Conservation (phyloP, 2,329 filamentous ascomycete species). For the Leptographium radiaticola region DNA sequence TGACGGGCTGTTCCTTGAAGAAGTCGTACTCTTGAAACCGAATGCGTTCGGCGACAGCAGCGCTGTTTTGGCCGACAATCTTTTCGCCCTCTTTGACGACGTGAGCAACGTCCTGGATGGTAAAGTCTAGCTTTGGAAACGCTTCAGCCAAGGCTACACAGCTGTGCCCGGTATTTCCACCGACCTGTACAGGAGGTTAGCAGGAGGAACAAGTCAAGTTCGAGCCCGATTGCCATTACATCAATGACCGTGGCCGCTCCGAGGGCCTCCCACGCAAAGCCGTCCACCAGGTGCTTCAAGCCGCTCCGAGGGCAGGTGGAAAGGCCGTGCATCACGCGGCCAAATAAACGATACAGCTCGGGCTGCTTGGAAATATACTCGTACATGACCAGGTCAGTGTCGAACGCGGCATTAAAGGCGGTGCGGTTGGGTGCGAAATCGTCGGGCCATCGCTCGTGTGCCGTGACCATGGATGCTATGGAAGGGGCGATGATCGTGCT, state of each 20-base stretch:
- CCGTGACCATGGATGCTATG: not conserved
- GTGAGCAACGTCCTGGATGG: not conserved
- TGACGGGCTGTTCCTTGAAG: not conserved
- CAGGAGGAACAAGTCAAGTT: not conserved
- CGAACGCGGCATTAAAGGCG: not conserved
- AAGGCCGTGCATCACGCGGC: not conserved
- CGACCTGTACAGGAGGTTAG: not conserved
- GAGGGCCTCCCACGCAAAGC: not conserved
- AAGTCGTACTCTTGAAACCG: not conserved
- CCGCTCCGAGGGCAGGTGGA: not conserved
- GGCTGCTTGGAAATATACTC: not conserved
- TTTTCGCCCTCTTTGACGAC: not conserved
- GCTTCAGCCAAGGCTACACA: not conserved
- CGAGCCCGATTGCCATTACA: not conserved
- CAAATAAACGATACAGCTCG: not conserved
- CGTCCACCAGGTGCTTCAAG: not conserved
- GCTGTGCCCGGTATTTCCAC: not conserved
- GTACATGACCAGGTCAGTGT: not conserved
- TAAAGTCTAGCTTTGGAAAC: not conserved
- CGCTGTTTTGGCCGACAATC: not conserved
- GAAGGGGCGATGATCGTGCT: not conserved
- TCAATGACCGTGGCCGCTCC: not conserved
- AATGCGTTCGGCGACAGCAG: not conserved
- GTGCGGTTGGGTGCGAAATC: not conserved
- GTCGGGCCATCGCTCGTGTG: not conserved